Evolutionary conservation across 2,329 filamentous ascomycete genomes (phyloP), one percentile per base, ranked within the genome.

Genomic region (Basipetospora sp.): DNA sequence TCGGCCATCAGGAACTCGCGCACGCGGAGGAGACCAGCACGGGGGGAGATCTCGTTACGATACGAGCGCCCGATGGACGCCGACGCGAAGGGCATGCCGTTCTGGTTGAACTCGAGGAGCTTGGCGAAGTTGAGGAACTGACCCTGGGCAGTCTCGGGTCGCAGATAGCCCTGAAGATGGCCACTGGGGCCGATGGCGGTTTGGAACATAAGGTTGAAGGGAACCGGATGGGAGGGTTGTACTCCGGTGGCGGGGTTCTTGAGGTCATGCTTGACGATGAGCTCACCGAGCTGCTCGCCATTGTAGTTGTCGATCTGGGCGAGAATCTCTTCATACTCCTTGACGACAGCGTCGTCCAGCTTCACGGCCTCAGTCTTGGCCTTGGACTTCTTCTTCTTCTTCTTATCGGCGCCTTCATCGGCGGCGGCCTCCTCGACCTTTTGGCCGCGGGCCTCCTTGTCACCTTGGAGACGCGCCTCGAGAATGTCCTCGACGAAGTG

Each of bases 141-240:
- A 46, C 90, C 90, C 68, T 98, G 90, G 4, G 90, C 90, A 20
- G 90, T 98, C 63, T 98, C 90, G 31, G 90, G 90, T 39, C 87
- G 75, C 41, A 94, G 69, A 58, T 85, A 94, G 39, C 84, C 87
- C 34, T 81, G 74, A 44, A 81, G 68, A 54, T 92, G 87, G 59
- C 82, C 81, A 64, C 83, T 92, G 40, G 88, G 87, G 44, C 90
- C 90, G 54, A 98, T 96, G 26, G 82, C 70, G 30, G 88, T 94
- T 60, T 88, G 80, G 69, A 96, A 98, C 90, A 98, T 98, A 53
- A 98, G 77, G 64, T 98, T 98, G 74, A 96, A 94, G 30, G 85
- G 70, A 36, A 93, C 80, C 3, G 90, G 90, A 20, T 81, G 78
- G 19, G 75, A 72, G 27, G 92, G 77, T 49, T 82, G 73, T 43